These are phyloP conservation scores for Helicocarpus griseus DNA, from an alignment of 2,329 filamentous ascomycete genomes.

Conservation along the genomic window DNA sequence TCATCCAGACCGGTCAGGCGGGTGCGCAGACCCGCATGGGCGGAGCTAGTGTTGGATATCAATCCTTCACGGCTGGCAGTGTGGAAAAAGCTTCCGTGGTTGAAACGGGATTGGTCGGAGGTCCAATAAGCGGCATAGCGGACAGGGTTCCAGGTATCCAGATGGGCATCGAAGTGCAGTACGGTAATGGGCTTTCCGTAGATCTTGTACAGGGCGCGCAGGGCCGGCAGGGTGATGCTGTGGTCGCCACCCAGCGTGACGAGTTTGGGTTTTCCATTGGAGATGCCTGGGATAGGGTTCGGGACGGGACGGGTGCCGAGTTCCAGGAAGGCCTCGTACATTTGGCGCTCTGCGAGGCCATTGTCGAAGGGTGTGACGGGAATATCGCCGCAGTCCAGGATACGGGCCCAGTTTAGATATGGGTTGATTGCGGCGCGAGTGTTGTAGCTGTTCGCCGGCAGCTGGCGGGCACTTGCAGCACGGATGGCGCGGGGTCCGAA, in stretches of 20 bases:
- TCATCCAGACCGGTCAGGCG: conserved; percentile 58
- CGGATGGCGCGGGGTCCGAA: conserved; percentile 86
- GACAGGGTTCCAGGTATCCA: conserved; percentile 76
- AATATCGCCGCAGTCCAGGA: conserved; percentile 86
- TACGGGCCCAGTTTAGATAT: conserved; percentile 65
- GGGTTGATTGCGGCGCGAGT: conserved; percentile 73
- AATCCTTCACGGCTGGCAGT: conserved; percentile 72
- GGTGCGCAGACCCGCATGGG: conserved; percentile 76
- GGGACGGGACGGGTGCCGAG: conserved; percentile 43
- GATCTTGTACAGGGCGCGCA: conserved; percentile 54
- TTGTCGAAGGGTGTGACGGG: conserved; percentile 84
- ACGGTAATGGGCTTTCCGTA: conserved; percentile 57
- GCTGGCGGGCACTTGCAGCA: conserved; percentile 71
- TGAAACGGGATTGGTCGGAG: conserved; percentile 63
- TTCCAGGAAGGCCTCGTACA: conserved; percentile 70
- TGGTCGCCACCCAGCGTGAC: conserved; percentile 67
- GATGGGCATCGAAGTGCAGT: conserved; percentile 67
- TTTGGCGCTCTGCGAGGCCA: conserved; percentile 66
- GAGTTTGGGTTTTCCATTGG: conserved; percentile 41
- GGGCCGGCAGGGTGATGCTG: conserved; percentile 58
- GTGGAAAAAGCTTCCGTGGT: conserved; percentile 89
- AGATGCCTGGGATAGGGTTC: conserved; percentile 22
- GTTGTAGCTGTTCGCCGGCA: conserved; percentile 71
- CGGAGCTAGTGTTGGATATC: conserved; percentile 61
- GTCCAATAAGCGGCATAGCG: conserved; percentile 70